Base-by-base conservation (phyloP, 192 early-diverging fungal species). In the Cetraspora pellucida region DNA sequence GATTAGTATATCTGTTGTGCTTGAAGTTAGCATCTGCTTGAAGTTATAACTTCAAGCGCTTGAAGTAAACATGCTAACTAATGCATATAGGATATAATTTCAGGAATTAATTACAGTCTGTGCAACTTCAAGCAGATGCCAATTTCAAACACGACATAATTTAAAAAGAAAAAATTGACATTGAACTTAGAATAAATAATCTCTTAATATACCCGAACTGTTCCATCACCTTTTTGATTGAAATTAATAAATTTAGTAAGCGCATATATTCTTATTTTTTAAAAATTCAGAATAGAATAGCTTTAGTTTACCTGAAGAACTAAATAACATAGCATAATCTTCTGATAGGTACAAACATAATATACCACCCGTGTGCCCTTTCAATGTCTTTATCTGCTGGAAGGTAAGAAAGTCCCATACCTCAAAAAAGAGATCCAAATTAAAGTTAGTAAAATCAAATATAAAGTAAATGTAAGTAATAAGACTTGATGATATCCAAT, bases 191-290 rank as follows among this genome's bases (percentile, higher is more conserved):
- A 2, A 17, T 1, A 37, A 37, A 37, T 37, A 37, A 37, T 0
- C 37, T 37, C 37, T 21, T 17, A n/a, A 43, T 50, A 50, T 78
- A 87, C 85, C 45, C 91, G 83, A 50, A 94, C 88, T 1, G 87
- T 91, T 13, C 91, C 90, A 70, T 94, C 92, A n/a, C 90, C 90
- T 78, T 81, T 54, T 83, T 52, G 17, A 79, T 61, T 54, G 80
- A 75, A 49, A 86, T 78, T 21, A 80, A 82, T 60, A 68, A 0
- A 67, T 14, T n/a, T 49, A 66, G 19, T n/a, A 21, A 13, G n/a
- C 55, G 23, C 25, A 45, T n/a, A 3, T 13, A 59, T 21, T 31
- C 8, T 45, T 10, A 10, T 57, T 37, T 58, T 52, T 14, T 19
- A 45, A 30, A 19, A 45, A 58, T 17, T 54, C 27, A 19, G 25